Conservation (phyloP, 208 protist genomes). For the Crithidia acanthocephali region DNA sequence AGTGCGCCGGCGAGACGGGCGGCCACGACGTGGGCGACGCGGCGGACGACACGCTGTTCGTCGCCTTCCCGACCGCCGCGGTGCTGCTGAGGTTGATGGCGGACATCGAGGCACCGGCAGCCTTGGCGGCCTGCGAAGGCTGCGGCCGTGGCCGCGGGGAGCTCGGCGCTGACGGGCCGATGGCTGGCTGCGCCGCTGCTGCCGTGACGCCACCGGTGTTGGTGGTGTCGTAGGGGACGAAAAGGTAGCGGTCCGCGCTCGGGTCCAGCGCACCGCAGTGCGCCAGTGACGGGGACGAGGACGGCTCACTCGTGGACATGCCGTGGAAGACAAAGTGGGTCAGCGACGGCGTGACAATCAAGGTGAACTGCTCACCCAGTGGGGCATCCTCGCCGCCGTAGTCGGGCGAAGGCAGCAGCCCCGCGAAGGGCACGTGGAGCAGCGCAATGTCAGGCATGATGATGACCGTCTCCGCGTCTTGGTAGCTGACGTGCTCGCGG, state of each 20-base stretch:
- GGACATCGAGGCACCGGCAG: neutral
- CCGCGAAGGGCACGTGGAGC: slow-evolving; percentile 76
- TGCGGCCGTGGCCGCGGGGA: slow-evolving; percentile 2
- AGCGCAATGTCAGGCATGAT: slow-evolving; percentile 82
- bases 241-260: slow-evolving; percentile 31
- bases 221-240: slow-evolving; percentile 27
- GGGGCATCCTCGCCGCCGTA: slow-evolving; percentile 44
- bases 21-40: slow-evolving; percentile 10
- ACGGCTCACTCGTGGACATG: slow-evolving; percentile 24
- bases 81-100: neutral
- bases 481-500: slow-evolving; percentile 34
- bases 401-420: slow-evolving; percentile 55
- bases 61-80: slow-evolving; percentile 1
- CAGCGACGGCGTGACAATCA: slow-evolving; percentile 75
- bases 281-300: neutral
- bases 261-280: slow-evolving; percentile 29
- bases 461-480: slow-evolving; percentile 66
- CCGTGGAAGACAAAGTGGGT: slow-evolving; percentile 56
- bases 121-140: neutral
- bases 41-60: neutral
- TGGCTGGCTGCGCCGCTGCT: neutral
- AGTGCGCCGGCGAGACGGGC: slow-evolving; percentile 13
- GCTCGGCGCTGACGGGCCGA: neutral
- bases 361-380: slow-evolving; percentile 59
- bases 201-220: neutral